Percentiles rank a stretch among this genome's conserved stretches.
Evolutionary conservation across 2,329 filamentous ascomycete genomes (phyloP).

Genomic region (Aureobasidium sp.): DNA sequence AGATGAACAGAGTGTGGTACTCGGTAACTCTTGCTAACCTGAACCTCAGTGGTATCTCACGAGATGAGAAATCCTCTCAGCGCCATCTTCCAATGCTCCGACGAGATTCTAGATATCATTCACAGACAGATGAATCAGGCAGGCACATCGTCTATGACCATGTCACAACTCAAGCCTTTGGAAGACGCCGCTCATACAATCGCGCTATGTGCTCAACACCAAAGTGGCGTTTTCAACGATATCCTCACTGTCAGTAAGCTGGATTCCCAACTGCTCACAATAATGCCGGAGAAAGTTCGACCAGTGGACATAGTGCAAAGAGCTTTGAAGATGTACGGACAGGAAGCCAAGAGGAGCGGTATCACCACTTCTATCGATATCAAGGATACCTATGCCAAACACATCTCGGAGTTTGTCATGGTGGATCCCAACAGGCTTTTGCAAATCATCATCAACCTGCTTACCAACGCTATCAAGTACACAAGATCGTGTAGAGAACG

Average conservation of each 20-base stretch:
- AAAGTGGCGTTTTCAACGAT: slow-evolving; percentile 40
- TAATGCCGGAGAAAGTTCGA: slow-evolving; percentile 16
- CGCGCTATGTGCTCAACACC: slow-evolving; percentile 26
- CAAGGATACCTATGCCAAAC: neutral
- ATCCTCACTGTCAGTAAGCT: slow-evolving; percentile 36
- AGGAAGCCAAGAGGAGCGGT: slow-evolving; percentile 17
- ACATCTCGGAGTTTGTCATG: slow-evolving; percentile 20
- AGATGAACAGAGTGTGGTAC: neutral
- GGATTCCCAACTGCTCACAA: slow-evolving; percentile 17
- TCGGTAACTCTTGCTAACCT: neutral
- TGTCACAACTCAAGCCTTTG: slow-evolving; percentile 21
- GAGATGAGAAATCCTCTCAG: slow-evolving; percentile 24
- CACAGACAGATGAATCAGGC: neutral
- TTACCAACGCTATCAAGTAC: slow-evolving; percentile 26
- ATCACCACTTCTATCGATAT: slow-evolving; percentile 4
- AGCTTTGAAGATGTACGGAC: slow-evolving; percentile 21
- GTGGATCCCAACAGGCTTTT: slow-evolving; percentile 26
- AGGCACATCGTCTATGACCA: neutral
- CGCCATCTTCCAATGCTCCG: slow-evolving; percentile 31
- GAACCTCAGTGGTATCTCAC: slow-evolving; percentile 29
- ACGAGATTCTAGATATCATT: slow-evolving; percentile 23
- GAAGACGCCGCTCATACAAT: slow-evolving; percentile 25
- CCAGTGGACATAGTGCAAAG: slow-evolving; percentile 17
- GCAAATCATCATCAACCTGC: slow-evolving; percentile 28
- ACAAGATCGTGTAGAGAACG: slow-evolving; percentile 7